phyloP scores from a whole-genome alignment of 2,329 filamentous ascomycete genomes.

The Iodosphaeria phyllophila region DNA sequence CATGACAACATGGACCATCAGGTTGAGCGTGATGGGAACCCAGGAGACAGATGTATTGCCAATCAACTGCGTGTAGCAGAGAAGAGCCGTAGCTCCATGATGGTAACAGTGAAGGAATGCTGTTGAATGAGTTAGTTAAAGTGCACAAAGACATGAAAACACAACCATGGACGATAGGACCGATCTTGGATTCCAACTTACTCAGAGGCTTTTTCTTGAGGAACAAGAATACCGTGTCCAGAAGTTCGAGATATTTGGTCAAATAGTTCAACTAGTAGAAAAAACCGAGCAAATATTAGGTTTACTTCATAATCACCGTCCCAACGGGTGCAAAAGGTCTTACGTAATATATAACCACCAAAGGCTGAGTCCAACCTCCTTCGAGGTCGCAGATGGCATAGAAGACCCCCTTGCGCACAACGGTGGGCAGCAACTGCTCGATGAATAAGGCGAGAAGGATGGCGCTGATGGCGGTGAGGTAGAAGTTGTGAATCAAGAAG shows the following conservation, averaged over 20 bases:
- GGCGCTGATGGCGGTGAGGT: constrained; percentile 72
- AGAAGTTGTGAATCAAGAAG: constrained; percentile 95
- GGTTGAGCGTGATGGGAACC: constrained; percentile 84
- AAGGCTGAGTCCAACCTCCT: constrained; percentile 83
- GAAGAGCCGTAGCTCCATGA: constrained; percentile 87
- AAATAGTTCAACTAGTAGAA: constrained; percentile 72
- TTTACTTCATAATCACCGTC: not conserved
- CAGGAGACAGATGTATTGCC: constrained; percentile 86
- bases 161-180: not conserved
- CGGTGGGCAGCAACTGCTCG: constrained; percentile 75
- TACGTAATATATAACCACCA: constrained; percentile 95
- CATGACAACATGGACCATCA: constrained; percentile 94
- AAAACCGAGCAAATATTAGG: constrained; percentile 8
- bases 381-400: constrained; percentile 64
- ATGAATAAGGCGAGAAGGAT: constrained; percentile 68
- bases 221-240: constrained; percentile 93
- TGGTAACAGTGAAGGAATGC: constrained; percentile 98
- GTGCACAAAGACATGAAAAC: not conserved
- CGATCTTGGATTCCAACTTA: constrained; percentile 20
- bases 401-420: constrained; percentile 70
- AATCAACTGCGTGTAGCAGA: constrained; percentile 95
- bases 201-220: constrained; percentile 98
- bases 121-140: constrained; percentile 10
- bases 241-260: constrained; percentile 89
- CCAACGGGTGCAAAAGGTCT: constrained; percentile 20